Evolutionary conservation across 163 green algal genomes (phyloP), one percentile per base, ranked within the genome.

Genomic region (Smithsoniella earleae): DNA sequence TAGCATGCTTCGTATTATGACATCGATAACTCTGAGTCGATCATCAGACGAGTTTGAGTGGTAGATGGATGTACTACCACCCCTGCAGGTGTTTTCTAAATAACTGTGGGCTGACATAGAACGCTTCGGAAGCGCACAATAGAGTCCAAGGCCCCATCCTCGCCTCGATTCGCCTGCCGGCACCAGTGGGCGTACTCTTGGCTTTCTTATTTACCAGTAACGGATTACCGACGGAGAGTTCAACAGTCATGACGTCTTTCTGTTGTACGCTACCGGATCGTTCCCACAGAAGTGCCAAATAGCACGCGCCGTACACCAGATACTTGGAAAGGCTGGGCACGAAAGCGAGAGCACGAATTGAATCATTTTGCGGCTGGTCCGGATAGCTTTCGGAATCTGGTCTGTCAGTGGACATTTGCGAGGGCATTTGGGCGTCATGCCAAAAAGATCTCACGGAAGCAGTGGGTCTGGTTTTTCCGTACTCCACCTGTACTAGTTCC

Each of bases 241-340:
- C 58, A 30, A 69, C 58, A n/a, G 58, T 69, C 27, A 40, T 36
- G 16, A 69, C 27, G 20, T 69, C 58, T 33, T 36, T 30, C 25
- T 69, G 58, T 4, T 4, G 20, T 16, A 40, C 16, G n/a, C 58
- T 36, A 18, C 25, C 58, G 3, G n/a, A 22, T 30, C 58, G 58
- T 16, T 30, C 58, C 58, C 58, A 69, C 8, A 69, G 25, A 5
- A 69, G 8, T 37, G 58, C 58, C 27, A 69, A 31, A 3, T 30
- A 25, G 58, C 8, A 16, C 10, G 34, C 58, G 13, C 58, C 58
- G 3, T n/a, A 34, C 27, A 34, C 30, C 10, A 38, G 27, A 13
- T 69, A 69, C 58, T 69, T 30, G n/a, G 30, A 30, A 38, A 4
- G 3, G n/a, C 27, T 43, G 25, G 58, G 58, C 3, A 69, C 25